Percentiles rank a stretch among this genome's conserved stretches.
Conservation (phyloP, 768 basidiomycete species). For the Tephrocybe sp. region DNA sequence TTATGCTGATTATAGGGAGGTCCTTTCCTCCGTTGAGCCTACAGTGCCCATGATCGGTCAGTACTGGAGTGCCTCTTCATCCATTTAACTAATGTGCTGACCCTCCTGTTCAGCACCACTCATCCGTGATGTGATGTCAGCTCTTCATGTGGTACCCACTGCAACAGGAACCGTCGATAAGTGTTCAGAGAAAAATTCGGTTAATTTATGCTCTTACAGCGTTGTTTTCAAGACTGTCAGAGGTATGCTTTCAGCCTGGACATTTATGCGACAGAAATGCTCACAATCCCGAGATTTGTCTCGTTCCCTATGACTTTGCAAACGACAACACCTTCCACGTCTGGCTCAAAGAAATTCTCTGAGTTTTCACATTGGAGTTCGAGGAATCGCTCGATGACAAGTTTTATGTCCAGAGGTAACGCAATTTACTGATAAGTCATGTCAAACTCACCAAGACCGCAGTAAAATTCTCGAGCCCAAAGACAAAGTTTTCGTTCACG, state of each 20-base stretch:
- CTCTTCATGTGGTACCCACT: constrained; percentile 20
- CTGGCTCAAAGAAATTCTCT: constrained; percentile 33
- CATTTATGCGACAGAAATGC: not conserved
- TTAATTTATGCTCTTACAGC: constrained; percentile 37
- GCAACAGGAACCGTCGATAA: constrained; percentile 11
- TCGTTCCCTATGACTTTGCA: constrained; percentile 38
- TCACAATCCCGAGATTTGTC: constrained; percentile 31
- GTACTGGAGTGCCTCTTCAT: constrained; percentile 3
- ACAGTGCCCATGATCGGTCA: constrained; percentile 33
- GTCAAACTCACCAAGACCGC: not conserved
- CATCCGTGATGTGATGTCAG: constrained; percentile 25
- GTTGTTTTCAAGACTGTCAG: constrained; percentile 37
- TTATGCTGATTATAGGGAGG: constrained; percentile 24
- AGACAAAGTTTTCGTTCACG: constrained; percentile 7
- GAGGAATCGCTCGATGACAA: constrained; percentile 11
- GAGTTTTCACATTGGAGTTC: constrained; percentile 11
- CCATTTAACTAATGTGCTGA: not conserved
- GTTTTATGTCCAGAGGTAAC: constrained; percentile 15
- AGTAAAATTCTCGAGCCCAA: constrained; percentile 13
- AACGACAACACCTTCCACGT: constrained; percentile 30
- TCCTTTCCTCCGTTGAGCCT: constrained; percentile 22
- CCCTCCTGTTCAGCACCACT: constrained; percentile 20
- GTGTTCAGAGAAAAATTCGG: constrained; percentile 19
- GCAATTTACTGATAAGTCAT: no score
- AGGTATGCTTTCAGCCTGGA: constrained; percentile 23